These are phyloP conservation scores for Zygosaccharomyces bisporus DNA, from an alignment of 805 yeast genomes.

Conservation along the genomic window DNA sequence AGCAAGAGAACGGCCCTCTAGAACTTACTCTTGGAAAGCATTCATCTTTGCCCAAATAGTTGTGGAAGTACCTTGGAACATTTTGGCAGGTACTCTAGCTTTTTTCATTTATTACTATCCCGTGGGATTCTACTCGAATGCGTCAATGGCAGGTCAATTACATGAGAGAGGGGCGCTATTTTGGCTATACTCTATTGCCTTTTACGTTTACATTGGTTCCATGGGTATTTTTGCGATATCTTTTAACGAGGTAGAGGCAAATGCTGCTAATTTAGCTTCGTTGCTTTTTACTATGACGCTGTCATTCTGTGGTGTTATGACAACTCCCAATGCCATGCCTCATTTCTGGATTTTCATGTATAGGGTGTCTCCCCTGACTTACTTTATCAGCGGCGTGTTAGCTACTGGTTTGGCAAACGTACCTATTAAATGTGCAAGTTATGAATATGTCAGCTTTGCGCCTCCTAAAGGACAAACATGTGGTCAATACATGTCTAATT, in stretches of 20 bases:
- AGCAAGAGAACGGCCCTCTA: slow-evolving; percentile 70
- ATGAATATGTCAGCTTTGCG: slow-evolving; percentile 46
- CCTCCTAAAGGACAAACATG: slow-evolving; percentile 60
- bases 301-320: slow-evolving; percentile 77
- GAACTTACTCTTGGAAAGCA: slow-evolving; percentile 63
- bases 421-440: slow-evolving; percentile 43
- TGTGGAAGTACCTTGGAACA: slow-evolving; percentile 64
- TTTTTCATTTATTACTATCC: slow-evolving; percentile 71
- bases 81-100: slow-evolving; percentile 57
- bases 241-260: slow-evolving; percentile 53
- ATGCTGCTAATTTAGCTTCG: slow-evolving; percentile 59
- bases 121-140: slow-evolving; percentile 59
- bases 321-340: slow-evolving; percentile 51
- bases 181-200: slow-evolving; percentile 45
- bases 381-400: slow-evolving; percentile 54
- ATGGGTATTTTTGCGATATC: slow-evolving; percentile 58
- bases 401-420: slow-evolving; percentile 53
- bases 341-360: slow-evolving; percentile 84
- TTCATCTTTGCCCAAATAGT: slow-evolving; percentile 59
- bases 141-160: slow-evolving; percentile 46
- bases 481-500: slow-evolving; percentile 46
- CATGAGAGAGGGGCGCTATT: slow-evolving; percentile 56
- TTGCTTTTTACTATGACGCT: slow-evolving; percentile 58
- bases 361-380: slow-evolving; percentile 66
- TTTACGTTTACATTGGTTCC: slow-evolving; percentile 53